Evolutionary conservation across 2,329 filamentous ascomycete genomes (phyloP).

Genomic region (Aureobasidium sp.): DNA sequence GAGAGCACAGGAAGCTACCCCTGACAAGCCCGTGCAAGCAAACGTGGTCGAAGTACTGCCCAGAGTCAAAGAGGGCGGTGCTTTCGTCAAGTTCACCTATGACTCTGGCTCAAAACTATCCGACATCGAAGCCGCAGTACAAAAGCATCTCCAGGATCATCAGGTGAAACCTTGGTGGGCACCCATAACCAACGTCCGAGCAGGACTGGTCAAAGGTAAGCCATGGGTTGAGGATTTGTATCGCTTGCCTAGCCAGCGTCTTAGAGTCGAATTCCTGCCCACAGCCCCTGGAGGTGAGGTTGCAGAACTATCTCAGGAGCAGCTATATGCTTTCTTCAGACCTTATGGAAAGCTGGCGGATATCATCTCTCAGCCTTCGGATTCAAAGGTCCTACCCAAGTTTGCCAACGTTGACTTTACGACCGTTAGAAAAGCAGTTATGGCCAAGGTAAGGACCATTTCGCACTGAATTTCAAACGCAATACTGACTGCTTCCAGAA

Average conservation of each 20-base stretch:
- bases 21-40: constrained; percentile 33
- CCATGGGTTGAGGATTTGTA: constrained; percentile 95
- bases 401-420: constrained; percentile 76
- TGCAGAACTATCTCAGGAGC: constrained; percentile 77
- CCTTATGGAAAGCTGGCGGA: constrained; percentile 86
- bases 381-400: constrained; percentile 76
- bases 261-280: constrained; percentile 81
- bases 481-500: constrained; percentile 41
- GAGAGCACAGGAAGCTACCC: constrained; percentile 26
- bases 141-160: constrained; percentile 57
- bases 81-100: constrained; percentile 75
- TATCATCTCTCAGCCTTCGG: constrained; percentile 72
- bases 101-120: constrained; percentile 26
- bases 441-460: constrained; percentile 52
- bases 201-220: constrained; percentile 68
- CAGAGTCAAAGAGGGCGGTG: constrained; percentile 82
- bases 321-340: constrained; percentile 78
- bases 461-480: background rate
- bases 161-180: constrained; percentile 87
- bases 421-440: constrained; percentile 66
- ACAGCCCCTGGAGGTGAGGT: constrained; percentile 62
- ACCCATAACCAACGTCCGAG: constrained; percentile 64
- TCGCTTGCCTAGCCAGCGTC: constrained; percentile 65
- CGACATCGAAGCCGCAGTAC: constrained; percentile 56
- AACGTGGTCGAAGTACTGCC: constrained; percentile 77